A percentile compares a stretch with the other conserved stretches of the same genome.
These are phyloP conservation scores for Mrakia frigida DNA, from an alignment of 768 basidiomycete species.

Conservation along the genomic window DNA sequence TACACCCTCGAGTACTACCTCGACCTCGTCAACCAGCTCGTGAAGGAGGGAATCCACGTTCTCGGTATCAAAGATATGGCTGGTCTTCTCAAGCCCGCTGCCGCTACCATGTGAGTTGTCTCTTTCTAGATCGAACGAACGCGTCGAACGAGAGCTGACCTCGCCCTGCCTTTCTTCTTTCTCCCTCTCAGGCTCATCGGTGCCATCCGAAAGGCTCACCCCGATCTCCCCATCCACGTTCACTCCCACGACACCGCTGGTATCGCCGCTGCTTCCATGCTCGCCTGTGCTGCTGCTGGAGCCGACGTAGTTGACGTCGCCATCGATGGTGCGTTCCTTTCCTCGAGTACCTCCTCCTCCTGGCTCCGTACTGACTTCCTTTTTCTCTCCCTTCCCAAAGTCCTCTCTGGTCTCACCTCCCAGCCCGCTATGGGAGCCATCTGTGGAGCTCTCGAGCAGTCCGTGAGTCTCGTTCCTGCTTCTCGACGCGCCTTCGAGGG, in stretches of 20 bases:
- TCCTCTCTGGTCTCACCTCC: slow-evolving; percentile 97
- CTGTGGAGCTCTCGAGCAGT: slow-evolving; percentile 90
- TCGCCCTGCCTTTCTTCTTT: background rate
- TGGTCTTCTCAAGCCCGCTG: slow-evolving; percentile 87
- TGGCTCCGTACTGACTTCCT: slow-evolving; percentile 22
- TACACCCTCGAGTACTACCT: slow-evolving; percentile 98
- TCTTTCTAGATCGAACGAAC: background rate
- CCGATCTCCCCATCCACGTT: slow-evolving; percentile 96
- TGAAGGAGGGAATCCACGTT: slow-evolving; percentile 91
- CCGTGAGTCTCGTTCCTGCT: slow-evolving; percentile 40
- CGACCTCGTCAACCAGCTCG: slow-evolving; percentile 87
- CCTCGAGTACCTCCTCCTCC: background rate
- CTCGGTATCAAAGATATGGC: slow-evolving; percentile 99
- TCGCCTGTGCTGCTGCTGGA: slow-evolving; percentile 91
- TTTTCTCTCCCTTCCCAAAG: slow-evolving; percentile 47
- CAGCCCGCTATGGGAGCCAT: slow-evolving; percentile 99
- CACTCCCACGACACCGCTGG: slow-evolving; percentile 99
- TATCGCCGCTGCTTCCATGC: slow-evolving; percentile 95
- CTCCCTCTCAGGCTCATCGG: slow-evolving; percentile 67
- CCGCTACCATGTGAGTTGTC: slow-evolving; percentile 71
- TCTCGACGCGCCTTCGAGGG: background rate
- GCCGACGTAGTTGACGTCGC: slow-evolving; percentile 98
- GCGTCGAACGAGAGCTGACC: background rate
- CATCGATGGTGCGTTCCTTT: slow-evolving; percentile 73
- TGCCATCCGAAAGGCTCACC: slow-evolving; percentile 90